phyloP scores from a whole-genome alignment of 106 monocot genomes.

The Dioscorea dumetorum region DNA sequence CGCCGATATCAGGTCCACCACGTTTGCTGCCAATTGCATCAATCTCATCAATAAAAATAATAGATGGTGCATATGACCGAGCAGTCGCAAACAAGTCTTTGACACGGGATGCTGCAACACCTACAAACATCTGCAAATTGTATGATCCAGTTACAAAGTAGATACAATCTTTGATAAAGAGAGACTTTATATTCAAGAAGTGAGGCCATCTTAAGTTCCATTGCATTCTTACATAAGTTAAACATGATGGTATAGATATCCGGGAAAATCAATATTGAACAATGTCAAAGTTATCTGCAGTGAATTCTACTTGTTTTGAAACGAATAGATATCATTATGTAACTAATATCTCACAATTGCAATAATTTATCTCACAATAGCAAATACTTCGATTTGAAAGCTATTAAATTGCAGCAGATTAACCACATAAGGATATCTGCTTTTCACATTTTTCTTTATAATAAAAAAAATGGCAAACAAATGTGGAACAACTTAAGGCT shows the following conservation, averaged over 20 bases:
- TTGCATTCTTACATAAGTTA: no score
- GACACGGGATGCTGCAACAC: slow-evolving; percentile 84
- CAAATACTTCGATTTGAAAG: no score
- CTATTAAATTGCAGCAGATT: no score
- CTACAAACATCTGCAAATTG: slow-evolving; percentile 80
- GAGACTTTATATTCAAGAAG: background rate
- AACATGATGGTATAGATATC: no score
- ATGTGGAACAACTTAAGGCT: no score
- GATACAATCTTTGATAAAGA: background rate
- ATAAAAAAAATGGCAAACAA: no score
- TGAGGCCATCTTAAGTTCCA: background rate
- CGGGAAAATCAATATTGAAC: background rate
- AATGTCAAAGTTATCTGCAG: background rate
- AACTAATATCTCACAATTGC: no score
- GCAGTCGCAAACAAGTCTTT: slow-evolving; percentile 85
- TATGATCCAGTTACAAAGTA: background rate
- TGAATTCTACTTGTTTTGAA: background rate
- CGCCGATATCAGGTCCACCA: slow-evolving; percentile 87
- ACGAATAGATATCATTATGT: no score
- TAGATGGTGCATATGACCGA: slow-evolving; percentile 79
- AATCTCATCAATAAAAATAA: slow-evolving; percentile 92
- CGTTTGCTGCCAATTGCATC: slow-evolving; percentile 95
- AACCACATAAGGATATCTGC: no score
- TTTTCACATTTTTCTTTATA: no score
- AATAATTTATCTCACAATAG: no score